Conservation (phyloP, 1,284 basidiomycete species). For the Gyrodon tennesseensis region DNA sequence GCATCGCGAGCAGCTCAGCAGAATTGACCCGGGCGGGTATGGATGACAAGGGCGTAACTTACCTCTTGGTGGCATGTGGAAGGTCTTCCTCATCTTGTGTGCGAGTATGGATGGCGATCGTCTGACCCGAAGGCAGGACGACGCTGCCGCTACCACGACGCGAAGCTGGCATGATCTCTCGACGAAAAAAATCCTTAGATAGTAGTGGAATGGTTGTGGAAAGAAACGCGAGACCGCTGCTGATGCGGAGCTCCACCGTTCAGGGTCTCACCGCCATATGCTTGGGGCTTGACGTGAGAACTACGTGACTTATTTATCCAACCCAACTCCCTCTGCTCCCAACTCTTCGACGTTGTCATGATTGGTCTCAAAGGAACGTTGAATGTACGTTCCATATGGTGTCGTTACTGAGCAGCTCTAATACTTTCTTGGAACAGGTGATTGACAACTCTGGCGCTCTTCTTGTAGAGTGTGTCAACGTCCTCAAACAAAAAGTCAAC, state of each 20-base stretch:
- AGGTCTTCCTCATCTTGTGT: conserved; percentile 78
- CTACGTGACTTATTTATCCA: conserved; percentile 31
- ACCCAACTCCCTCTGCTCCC: too few species aligned
- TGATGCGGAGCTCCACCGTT: conserved; percentile 27
- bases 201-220: conserved; percentile 29
- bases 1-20: background rate
- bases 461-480: conserved; percentile 95
- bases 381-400: conserved; percentile 56
- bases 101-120: conserved; percentile 54
- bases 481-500: conserved; percentile 94
- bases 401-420: background rate
- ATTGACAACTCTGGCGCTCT: conserved; percentile 99
- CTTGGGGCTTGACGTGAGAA: conserved; percentile 30
- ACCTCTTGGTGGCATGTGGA: conserved; percentile 87
- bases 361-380: conserved; percentile 92
- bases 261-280: conserved; percentile 3
- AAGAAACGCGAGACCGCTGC: conserved; percentile 22
- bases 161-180: conserved; percentile 58
- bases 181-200: conserved; percentile 3
- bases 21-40: conserved; percentile 8
- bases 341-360: conserved; percentile 52
- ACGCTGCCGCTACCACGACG: conserved; percentile 74
- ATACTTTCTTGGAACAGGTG: conserved; percentile 54
- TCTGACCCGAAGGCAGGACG: conserved; percentile 69
- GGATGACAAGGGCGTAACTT: conserved; percentile 35